Evolutionary conservation across 2,329 filamentous ascomycete genomes (phyloP), one percentile per base, ranked within the genome.

Genomic region (Exserohilum turcica): DNA sequence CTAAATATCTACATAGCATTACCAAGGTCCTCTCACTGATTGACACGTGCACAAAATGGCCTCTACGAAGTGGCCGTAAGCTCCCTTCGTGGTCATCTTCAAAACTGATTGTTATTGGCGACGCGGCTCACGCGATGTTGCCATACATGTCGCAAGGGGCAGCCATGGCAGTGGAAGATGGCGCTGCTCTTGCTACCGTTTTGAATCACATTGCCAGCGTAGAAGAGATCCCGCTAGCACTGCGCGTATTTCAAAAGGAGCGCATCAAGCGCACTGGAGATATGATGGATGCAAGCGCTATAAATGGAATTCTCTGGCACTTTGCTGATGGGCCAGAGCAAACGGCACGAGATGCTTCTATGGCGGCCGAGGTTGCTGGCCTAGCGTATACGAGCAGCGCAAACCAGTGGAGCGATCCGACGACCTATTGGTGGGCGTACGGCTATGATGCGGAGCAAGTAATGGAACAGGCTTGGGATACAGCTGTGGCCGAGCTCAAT

Each of bases 161-260:
- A 12, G 87, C 87, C 63, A 85, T 82, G 2, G 82, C 84, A 0
- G 76, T 89, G 0, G 87, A 90, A 65, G 87, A 89, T 47, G 86
- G 85, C 0, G 85, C 85, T 0, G 84, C 86, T 0, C 72, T 89
- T 0, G 86, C 86, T 1, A 76, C 54, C 3, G 67, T 67, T 0
- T 57, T 80, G 3, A 59, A 54, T 10, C 56, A 72, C 0, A 64
- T 78, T 3, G 37, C 33, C 0, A 59, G 63, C 0, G 10, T 28
- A 0, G 43, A 58, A 0, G 61, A 77, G 27, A 48, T 80, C 0
- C 49, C 58, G 6, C 72, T 76, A 0, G 61, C 74, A 0, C 63
- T 82, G 3, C 10, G 51, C 0, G 52, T 77, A 2, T 81, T 77
- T 42, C 72, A 67, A 69, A 55, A 79, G 78, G 76, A 78, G 78